Conservation (phyloP, 495 filamentous ascomycete genomes). For the Neurospora terricola region DNA sequence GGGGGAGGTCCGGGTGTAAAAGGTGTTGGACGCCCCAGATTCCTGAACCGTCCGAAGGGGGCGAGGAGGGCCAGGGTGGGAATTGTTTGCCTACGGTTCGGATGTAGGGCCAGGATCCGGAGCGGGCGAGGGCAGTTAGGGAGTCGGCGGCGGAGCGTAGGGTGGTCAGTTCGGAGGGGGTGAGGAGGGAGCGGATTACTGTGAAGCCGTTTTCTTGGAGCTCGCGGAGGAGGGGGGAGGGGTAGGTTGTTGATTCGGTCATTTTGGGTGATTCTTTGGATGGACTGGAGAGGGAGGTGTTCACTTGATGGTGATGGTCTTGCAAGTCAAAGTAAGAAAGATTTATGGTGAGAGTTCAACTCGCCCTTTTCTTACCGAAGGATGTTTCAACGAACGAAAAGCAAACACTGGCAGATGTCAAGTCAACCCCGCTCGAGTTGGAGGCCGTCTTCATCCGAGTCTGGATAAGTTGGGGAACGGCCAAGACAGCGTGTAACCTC, state of each 20-base stretch:
- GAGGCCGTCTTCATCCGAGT: background rate
- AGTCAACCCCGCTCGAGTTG: background rate
- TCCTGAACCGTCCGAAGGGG: conserved; percentile 36
- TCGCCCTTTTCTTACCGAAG: background rate
- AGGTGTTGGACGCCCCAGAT: conserved; percentile 87
- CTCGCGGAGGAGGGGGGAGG: conserved; percentile 13
- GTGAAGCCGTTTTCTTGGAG: conserved; percentile 28
- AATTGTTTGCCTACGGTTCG: conserved; percentile 80
- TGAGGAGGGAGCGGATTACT: conserved; percentile 27
- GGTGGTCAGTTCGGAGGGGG: conserved; percentile 11
- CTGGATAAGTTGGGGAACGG: background rate
- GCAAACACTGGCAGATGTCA: background rate
- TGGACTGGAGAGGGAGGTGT: too few species aligned
- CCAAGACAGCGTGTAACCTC: background rate
- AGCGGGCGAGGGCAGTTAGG: conserved; percentile 45
- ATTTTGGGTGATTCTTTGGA: too few species aligned
- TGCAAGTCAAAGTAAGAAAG: too few species aligned
- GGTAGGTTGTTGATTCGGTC: background rate
- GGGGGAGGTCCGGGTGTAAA: conserved; percentile 53
- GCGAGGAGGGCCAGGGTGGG: conserved; percentile 59
- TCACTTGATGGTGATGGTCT: too few species aligned
- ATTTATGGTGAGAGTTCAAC: background rate
- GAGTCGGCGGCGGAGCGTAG: conserved; percentile 47
- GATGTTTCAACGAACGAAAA: background rate
- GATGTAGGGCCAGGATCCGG: conserved; percentile 64